phyloP scores from a whole-genome alignment of 345 rosid genomes.

The Noccaea caerulescens region DNA sequence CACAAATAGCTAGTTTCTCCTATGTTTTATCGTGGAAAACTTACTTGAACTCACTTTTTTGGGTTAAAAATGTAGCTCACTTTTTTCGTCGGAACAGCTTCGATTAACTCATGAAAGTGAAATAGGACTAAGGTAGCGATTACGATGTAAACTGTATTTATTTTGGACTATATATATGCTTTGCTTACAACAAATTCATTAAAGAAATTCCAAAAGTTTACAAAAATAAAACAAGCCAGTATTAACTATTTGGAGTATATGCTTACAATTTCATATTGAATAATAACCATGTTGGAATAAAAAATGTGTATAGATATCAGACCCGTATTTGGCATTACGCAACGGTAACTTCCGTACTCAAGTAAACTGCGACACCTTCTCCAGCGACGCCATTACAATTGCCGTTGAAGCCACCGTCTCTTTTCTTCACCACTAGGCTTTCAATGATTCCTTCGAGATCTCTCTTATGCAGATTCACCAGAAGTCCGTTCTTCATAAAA shows the following conservation, averaged over 20 bases:
- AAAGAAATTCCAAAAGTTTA: background rate
- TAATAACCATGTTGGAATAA: slow-evolving; percentile 9
- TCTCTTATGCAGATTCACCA: slow-evolving; percentile 62
- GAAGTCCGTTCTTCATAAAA: slow-evolving; percentile 88
- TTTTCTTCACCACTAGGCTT: slow-evolving; percentile 37
- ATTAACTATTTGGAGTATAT: slow-evolving; percentile 5
- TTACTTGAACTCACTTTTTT: background rate
- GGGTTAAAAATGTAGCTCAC: background rate
- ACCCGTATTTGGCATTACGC: background rate
- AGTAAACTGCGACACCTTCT: slow-evolving; percentile 34
- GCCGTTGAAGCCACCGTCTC: slow-evolving; percentile 17
- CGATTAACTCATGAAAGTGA: no score
- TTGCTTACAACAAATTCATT: background rate
- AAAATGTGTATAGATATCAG: background rate
- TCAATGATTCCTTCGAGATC: slow-evolving; percentile 50
- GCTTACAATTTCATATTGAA: slow-evolving; percentile 14
- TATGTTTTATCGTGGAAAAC: background rate
- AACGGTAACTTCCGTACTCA: background rate
- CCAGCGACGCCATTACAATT: slow-evolving; percentile 39
- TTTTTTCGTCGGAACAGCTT: no score
- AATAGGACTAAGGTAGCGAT: no score
- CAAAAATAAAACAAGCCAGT: background rate
- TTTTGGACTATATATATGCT: background rate
- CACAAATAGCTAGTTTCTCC: background rate
- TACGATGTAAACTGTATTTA: no score